Evolutionary conservation across 2,329 filamentous ascomycete species (phyloP).

Genomic region (Blastomyces emzantsi): DNA sequence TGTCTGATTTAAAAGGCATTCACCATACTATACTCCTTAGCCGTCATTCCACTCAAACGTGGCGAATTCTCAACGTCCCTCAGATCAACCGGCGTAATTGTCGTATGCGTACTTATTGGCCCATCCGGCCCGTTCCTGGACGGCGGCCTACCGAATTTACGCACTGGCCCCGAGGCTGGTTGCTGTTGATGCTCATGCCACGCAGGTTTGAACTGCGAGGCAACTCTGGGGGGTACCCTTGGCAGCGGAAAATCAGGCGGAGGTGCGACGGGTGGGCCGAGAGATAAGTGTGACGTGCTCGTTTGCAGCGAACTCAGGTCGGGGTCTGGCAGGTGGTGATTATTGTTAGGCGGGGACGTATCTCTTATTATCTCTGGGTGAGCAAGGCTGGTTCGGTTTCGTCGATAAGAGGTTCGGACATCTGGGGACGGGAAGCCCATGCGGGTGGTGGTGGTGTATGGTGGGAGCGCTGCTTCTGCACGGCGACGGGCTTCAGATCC

Average conservation of each 20-base stretch:
- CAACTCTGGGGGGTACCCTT: constrained; percentile 16
- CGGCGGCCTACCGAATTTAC: neutral
- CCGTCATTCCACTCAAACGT: constrained; percentile 4
- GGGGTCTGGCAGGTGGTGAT: neutral
- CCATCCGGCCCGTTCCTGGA: neutral
- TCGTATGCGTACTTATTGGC: neutral
- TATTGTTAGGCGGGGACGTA: neutral
- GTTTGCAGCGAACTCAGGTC: constrained; percentile 14
- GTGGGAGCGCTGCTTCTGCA: neutral
- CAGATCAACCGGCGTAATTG: neutral
- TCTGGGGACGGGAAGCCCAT: neutral
- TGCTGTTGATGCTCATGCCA: neutral
- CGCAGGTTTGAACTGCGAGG: neutral
- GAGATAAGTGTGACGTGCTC: constrained; percentile 19
- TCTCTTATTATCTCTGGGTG: neutral
- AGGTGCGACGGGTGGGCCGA: constrained; percentile 21
- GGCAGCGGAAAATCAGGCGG: constrained; percentile 24
- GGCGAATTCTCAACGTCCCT: constrained; percentile 3
- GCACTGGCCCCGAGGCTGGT: neutral
- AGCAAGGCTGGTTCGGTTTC: neutral
- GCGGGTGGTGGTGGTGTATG: neutral
- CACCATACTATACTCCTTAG: constrained; percentile 12
- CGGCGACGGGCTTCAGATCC: constrained; percentile 2
- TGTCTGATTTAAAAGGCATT: constrained; percentile 9
- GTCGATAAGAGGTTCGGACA: neutral